phyloP scores from a whole-genome alignment of 2,329 filamentous ascomycete genomes.

The Paracoccidioides brasiliensis region DNA sequence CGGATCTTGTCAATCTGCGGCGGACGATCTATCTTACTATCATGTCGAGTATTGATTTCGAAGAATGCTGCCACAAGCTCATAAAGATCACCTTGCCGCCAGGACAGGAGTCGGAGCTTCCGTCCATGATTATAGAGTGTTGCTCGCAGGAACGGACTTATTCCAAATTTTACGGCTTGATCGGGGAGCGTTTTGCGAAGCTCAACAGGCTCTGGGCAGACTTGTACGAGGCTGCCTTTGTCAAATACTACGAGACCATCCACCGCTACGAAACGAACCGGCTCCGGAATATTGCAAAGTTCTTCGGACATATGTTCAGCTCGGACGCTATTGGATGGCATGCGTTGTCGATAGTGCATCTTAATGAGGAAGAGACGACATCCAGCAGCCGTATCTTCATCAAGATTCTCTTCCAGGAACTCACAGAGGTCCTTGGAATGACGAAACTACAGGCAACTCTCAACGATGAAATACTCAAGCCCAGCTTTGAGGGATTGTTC shows the following conservation, averaged over 20 bases:
- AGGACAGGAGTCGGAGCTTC: slow-evolving; percentile 78
- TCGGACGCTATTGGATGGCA: slow-evolving; percentile 90
- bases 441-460: slow-evolving; percentile 62
- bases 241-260: slow-evolving; percentile 92
- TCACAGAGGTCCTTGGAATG: slow-evolving; percentile 77
- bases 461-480: slow-evolving; percentile 62
- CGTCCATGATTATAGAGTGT: slow-evolving; percentile 94
- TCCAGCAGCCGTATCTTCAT: slow-evolving; percentile 95
- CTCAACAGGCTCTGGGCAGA: slow-evolving; percentile 91
- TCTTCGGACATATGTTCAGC: slow-evolving; percentile 84
- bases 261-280: slow-evolving; percentile 95
- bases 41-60: slow-evolving; percentile 89
- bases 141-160: slow-evolving; percentile 95
- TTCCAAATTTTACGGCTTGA: slow-evolving; percentile 90
- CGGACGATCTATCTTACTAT: slow-evolving; percentile 95
- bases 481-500: slow-evolving; percentile 75
- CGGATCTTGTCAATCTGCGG: slow-evolving; percentile 83
- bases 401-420: slow-evolving; percentile 92
- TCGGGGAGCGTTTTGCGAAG: slow-evolving; percentile 90
- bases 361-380: slow-evolving; percentile 95
- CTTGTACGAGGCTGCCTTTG: slow-evolving; percentile 79
- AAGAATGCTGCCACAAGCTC: slow-evolving; percentile 94
- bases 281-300: slow-evolving; percentile 83
- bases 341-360: slow-evolving; percentile 65
- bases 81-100: slow-evolving; percentile 83